Base-by-base conservation (phyloP, 2,329 filamentous ascomycete genomes). In the Stagonosporopsis chrysanthemi region DNA sequence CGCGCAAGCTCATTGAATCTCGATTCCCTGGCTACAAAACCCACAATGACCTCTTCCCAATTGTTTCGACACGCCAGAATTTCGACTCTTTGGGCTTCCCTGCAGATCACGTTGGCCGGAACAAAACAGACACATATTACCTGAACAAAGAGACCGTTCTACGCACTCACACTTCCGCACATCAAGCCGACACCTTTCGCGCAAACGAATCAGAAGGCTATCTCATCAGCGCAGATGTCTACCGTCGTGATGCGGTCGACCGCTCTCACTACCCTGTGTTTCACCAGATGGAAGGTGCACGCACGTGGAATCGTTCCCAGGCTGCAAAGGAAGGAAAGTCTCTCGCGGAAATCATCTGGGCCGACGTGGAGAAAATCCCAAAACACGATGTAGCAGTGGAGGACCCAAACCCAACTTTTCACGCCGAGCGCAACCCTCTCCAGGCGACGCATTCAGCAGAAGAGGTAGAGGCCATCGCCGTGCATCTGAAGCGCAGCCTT, bases 71-170 rank as follows among this genome's bases (percentile, higher is more conserved):
- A 2, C 78, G 82, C 11, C 90, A 97, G 73, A 99, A 99, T 76
- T 99, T 99, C 74, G 95, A 99, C 78, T 95, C 93, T n/a, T 82
- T 99, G 7, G 93, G 93, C 41, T 98, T 99, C 73, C 90, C 93
- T 0, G 71, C 82, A 6, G 90, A 97, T 74, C 95, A 99, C 70
- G 90, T 92, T 4, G 95, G 95, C 58, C 89, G 95, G 47, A 90
- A 86, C 64, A 87, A 86, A 65, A 94, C 91, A 14, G 95, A 99
- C 78, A 98, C 95, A 0, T 99, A 98, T 82, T 99, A 99, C 77
- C 79, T 99, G 71, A 97, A 97, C 78, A 82, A 88, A 64, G 79
- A 86, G 48, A 96, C 90, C 0, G 88, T 99, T 2, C 81, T 99
- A 39, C 86, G 95, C 54, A 99, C 95, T 0, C 95, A 99, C 76